Evolutionary conservation across 2,329 filamentous ascomycete genomes (phyloP).

Genomic region (Aspergillus terreus): DNA sequence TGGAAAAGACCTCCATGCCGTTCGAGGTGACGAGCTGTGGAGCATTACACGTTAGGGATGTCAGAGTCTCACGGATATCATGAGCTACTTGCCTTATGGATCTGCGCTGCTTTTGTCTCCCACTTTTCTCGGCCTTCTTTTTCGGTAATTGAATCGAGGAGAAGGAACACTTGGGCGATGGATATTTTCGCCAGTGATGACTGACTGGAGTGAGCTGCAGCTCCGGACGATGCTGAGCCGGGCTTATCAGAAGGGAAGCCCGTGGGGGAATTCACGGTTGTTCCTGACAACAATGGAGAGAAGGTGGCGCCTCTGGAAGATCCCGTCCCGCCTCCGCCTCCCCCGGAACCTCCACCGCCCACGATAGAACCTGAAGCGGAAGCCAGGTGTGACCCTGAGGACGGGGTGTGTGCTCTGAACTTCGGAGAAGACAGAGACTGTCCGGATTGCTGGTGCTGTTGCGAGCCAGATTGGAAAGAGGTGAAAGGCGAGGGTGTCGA

Average conservation of each 20-base stretch:
- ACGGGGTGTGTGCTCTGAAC: constrained; percentile 53
- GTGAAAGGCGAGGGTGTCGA: constrained; percentile 55
- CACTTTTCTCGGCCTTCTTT: constrained; percentile 89
- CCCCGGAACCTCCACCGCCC: constrained; percentile 48
- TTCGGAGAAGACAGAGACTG: constrained; percentile 56
- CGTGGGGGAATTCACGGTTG: constrained; percentile 51
- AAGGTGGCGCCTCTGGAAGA: constrained; percentile 55
- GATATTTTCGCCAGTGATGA: constrained; percentile 84
- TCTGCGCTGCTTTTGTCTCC: constrained; percentile 85
- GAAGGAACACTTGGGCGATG: constrained; percentile 89
- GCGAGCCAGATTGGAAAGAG: constrained; percentile 51
- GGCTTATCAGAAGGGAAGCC: constrained; percentile 51
- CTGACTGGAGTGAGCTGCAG: constrained; percentile 46
- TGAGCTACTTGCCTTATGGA: constrained; percentile 72
- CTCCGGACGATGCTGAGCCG: constrained; percentile 33
- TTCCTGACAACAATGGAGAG: constrained; percentile 58
- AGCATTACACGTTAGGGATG: background rate
- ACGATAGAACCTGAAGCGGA: constrained; percentile 52
- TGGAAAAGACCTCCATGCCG: constrained; percentile 98
- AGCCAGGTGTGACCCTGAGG: constrained; percentile 54
- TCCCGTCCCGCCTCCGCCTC: constrained; percentile 53
- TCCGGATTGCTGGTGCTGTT: constrained; percentile 48
- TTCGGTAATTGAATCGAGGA: constrained; percentile 91
- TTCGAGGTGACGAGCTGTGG: constrained; percentile 85
- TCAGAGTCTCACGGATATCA: background rate